phyloP scores from a whole-genome alignment of 352 stramenopile species.

The Pythium myriotylum region DNA sequence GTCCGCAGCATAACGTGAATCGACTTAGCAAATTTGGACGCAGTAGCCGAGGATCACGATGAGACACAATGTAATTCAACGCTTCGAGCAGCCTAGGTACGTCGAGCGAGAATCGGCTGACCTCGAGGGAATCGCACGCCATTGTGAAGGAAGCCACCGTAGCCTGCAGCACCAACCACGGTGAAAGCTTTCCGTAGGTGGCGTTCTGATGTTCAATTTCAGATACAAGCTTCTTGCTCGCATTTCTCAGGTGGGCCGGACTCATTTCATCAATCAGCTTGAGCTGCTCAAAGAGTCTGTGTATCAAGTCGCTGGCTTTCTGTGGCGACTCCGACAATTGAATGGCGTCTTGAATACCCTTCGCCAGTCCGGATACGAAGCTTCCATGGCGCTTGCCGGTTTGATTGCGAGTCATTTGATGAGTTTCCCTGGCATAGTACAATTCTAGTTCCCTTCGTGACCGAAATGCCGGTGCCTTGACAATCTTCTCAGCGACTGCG shows the following conservation, averaged over 20 bases:
- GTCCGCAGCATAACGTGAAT: neutral
- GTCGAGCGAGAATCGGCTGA: neutral
- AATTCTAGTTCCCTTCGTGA: conserved; percentile 8
- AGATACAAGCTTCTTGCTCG: too few species aligned
- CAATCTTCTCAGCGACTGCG: conserved; percentile 25
- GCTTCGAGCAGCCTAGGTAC: neutral
- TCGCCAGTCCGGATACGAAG: neutral
- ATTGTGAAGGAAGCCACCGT: conserved; percentile 2
- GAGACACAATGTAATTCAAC: neutral
- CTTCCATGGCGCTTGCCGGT: neutral
- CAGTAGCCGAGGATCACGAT: too few species aligned
- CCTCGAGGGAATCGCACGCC: neutral
- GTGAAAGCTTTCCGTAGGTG: neutral
- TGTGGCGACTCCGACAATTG: too few species aligned
- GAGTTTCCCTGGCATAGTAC: conserved; percentile 26
- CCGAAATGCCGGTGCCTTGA: conserved; percentile 32
- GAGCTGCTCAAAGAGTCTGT: too few species aligned
- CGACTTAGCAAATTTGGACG: too few species aligned
- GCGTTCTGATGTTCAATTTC: neutral
- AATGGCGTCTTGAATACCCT: too few species aligned
- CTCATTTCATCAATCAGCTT: too few species aligned
- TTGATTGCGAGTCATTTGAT: neutral
- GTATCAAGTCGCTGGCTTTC: too few species aligned
- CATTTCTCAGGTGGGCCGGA: too few species aligned
- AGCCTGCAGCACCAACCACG: conserved; percentile 1